These are phyloP conservation scores for Fusarium pseudograminearum DNA, from an alignment of 2,329 filamentous ascomycete species.

Conservation along the genomic window DNA sequence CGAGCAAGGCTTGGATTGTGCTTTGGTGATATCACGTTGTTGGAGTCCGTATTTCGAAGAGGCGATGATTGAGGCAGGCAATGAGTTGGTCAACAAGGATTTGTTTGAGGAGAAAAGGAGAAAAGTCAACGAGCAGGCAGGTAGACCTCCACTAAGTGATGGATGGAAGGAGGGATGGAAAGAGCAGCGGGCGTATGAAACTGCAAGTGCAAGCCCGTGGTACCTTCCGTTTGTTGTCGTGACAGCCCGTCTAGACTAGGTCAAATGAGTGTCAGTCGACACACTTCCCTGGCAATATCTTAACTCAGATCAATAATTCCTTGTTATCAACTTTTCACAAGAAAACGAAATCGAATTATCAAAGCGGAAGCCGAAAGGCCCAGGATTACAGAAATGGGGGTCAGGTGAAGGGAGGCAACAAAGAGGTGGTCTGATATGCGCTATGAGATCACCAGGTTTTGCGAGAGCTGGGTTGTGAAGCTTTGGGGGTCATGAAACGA, in stretches of 20 bases:
- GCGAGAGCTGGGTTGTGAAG: slow-evolving; percentile 10
- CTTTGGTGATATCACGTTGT: slow-evolving; percentile 42
- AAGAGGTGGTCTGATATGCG: slow-evolving; percentile 46
- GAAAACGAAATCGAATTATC: slow-evolving; percentile 30
- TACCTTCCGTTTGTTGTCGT: slow-evolving; percentile 27
- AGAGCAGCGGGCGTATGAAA: slow-evolving; percentile 23
- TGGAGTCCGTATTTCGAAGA: slow-evolving; percentile 30
- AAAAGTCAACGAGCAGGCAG: slow-evolving; percentile 6
- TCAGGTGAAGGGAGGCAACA: slow-evolving; percentile 32
- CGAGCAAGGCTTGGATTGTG: slow-evolving; percentile 12
- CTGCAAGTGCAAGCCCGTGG: slow-evolving; percentile 15
- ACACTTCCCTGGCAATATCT: slow-evolving; percentile 1
- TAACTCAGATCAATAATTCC: background rate
- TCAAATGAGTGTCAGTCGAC: slow-evolving; percentile 26
- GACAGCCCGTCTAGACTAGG: too few species aligned
- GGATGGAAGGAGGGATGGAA: slow-evolving; percentile 6
- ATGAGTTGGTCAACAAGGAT: slow-evolving; percentile 5
- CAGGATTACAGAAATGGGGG: slow-evolving; percentile 14
- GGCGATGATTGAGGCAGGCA: slow-evolving; percentile 5
- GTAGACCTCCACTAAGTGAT: slow-evolving; percentile 19
- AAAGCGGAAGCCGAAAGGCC: slow-evolving; percentile 30
- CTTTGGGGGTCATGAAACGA: background rate
- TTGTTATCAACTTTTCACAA: slow-evolving; percentile 25
- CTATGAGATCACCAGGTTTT: slow-evolving; percentile 42
- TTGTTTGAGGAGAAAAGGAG: slow-evolving; percentile 29